Evolutionary conservation across 768 basidiomycete species (phyloP), one percentile per base, ranked within the genome.

Genomic region (Phaffia tasmanica): DNA sequence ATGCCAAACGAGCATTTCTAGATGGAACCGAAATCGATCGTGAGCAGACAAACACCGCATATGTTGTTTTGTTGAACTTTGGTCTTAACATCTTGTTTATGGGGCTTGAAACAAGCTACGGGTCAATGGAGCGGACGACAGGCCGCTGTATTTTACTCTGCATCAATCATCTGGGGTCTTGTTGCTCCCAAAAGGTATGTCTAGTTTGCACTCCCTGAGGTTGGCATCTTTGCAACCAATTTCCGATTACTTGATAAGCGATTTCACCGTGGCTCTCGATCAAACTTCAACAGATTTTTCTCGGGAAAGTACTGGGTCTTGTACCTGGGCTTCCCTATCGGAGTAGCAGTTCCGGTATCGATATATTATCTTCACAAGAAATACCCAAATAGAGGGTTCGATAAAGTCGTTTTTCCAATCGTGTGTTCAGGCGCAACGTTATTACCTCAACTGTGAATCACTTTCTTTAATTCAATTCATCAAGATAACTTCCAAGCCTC

Each of bases 371-470:
- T 74, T 0, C 76, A 77, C 71, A 70, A 72, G 46, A 70, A 73
- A 16, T 76, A 73, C 70, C 74, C 76, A 0, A 62, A 65, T 3
- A 64, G 57, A 54, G 72, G 73, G 53, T 70, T 75, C 35, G 68
- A 77, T 64, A 75, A 75, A 68, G 70, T 74, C 29, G 74, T 74
- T 29, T 75, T 75, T 54, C 75, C 77, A 3, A 76, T 77, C 66
- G 71, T 76, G 23, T 74, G 74, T 65, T 70, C 70, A 35, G 77
- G 77, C 15, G 77, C 75, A 8, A 73, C 73, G 0, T 65, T 72
- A 2, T 71, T 77, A 15, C 77, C 77, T 1, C 76, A 76, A 70
- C 72, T 72, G 73, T 76, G 23, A 71, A 74, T 72, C 14, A 2
- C 8, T 23, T 32, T 29, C 23, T 3, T 60, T 8, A 35, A 19